phyloP scores from a whole-genome alignment of 1,139 yeast species.

The Wickerhamiella pararugosa region DNA sequence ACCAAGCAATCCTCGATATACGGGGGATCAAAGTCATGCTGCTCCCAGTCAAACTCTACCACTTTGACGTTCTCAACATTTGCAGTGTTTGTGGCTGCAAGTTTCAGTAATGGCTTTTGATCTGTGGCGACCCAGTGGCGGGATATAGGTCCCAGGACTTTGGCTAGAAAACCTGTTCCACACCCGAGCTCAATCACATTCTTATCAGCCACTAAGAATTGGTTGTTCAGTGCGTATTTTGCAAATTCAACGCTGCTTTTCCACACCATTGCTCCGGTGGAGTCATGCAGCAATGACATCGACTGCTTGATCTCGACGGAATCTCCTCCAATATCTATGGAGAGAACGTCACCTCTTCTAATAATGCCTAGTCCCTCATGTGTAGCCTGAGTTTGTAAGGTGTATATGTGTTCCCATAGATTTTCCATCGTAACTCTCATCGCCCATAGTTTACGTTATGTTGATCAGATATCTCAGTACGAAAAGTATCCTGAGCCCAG shows the following conservation, averaged over 20 bases:
- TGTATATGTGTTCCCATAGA: slow-evolving; percentile 36
- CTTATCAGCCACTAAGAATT: slow-evolving; percentile 13
- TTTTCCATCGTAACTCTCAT: slow-evolving; percentile 16
- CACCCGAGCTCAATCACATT: slow-evolving; percentile 48
- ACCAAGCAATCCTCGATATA: slow-evolving; percentile 23
- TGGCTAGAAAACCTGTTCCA: slow-evolving; percentile 47
- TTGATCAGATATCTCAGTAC: neutral
- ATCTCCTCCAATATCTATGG: slow-evolving; percentile 20
- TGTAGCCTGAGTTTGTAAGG: slow-evolving; percentile 30
- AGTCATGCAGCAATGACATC: slow-evolving; percentile 25
- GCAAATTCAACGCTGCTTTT: slow-evolving; percentile 35
- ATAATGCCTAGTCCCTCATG: slow-evolving; percentile 37
- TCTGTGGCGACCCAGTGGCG: slow-evolving; percentile 42
- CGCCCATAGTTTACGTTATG: neutral
- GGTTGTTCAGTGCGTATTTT: slow-evolving; percentile 33
- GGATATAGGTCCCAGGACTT: slow-evolving; percentile 30
- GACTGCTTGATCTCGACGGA: slow-evolving; percentile 25
- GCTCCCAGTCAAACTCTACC: slow-evolving; percentile 54
- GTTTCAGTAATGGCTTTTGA: slow-evolving; percentile 41
- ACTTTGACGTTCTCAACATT: slow-evolving; percentile 27
- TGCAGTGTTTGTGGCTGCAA: slow-evolving; percentile 33
- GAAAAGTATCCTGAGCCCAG: neutral
- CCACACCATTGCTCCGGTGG: slow-evolving; percentile 66
- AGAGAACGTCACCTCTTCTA: slow-evolving; percentile 25
- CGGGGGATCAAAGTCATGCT: slow-evolving; percentile 1